Evolutionary conservation across 805 yeast species (phyloP).

Genomic region (Yamadazyma paraphyllophila): DNA sequence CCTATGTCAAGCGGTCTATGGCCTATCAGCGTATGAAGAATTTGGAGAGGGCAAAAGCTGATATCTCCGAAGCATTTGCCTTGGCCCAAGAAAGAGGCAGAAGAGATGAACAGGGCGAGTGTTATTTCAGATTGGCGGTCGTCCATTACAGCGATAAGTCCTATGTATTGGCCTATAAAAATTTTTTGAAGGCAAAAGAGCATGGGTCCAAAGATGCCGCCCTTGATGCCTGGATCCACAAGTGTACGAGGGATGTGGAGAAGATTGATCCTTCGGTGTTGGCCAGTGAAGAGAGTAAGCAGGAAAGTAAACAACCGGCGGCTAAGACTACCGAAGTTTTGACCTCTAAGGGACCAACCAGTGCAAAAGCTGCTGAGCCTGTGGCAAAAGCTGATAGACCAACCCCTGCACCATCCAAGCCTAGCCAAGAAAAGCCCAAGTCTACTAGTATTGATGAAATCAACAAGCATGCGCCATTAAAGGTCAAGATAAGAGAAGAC

Average conservation of each 20-base stretch:
- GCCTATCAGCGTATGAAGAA: conserved; percentile 47
- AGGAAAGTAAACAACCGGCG: neutral
- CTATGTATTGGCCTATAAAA: conserved; percentile 37
- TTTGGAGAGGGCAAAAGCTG: conserved; percentile 47
- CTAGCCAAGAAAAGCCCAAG: neutral
- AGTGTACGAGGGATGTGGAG: conserved; percentile 28
- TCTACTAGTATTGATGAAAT: conserved; percentile 32
- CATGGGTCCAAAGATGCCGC: conserved; percentile 46
- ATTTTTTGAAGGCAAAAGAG: conserved; percentile 42
- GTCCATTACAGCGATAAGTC: conserved; percentile 43
- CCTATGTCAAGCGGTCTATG: conserved; percentile 49
- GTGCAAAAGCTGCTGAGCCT: neutral
- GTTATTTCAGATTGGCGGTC: conserved; percentile 50
- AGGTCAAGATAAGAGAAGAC: conserved; percentile 36
- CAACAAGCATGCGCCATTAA: conserved; percentile 40
- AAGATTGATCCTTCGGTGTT: neutral
- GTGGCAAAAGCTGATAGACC: neutral
- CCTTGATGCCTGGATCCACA: conserved; percentile 46
- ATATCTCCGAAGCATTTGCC: conserved; percentile 43
- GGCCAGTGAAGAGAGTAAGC: neutral
- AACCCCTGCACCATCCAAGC: neutral
- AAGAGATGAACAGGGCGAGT: conserved; percentile 44
- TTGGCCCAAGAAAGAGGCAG: conserved; percentile 48
- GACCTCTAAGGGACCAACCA: no score
- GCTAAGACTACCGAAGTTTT: neutral